phyloP scores from a whole-genome alignment of 805 yeast genomes.

The Hanseniaspora guilliermondii region DNA sequence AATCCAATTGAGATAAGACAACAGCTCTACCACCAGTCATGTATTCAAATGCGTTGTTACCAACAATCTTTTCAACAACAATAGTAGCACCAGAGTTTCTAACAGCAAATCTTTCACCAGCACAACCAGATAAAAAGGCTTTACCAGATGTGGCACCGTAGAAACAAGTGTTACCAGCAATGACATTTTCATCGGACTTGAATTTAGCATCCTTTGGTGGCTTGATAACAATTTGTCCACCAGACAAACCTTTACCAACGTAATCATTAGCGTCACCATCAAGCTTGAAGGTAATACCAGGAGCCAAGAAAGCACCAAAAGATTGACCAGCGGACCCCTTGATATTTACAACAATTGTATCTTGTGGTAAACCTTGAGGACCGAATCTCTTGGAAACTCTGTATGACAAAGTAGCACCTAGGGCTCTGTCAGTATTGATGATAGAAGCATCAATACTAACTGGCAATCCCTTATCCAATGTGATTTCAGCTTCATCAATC shows the following conservation, averaged over 20 bases:
- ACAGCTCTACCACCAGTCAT: constrained; percentile 99
- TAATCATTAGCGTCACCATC: constrained; percentile 98
- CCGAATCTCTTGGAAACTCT: constrained; percentile 89
- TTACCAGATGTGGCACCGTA: constrained; percentile 96
- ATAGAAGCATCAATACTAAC: constrained; percentile 88
- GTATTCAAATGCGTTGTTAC: constrained; percentile 98
- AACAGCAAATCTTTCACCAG: constrained; percentile 96
- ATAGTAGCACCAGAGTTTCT: constrained; percentile 97
- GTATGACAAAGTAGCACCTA: constrained; percentile 90
- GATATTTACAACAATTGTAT: constrained; percentile 85
- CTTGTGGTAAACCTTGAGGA: constrained; percentile 85
- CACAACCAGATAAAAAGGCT: constrained; percentile 90
- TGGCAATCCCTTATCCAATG: constrained; percentile 93
- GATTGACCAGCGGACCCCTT: constrained; percentile 96
- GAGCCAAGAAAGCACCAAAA: constrained; percentile 93
- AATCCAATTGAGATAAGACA: constrained; percentile 80
- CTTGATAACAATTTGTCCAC: constrained; percentile 83
- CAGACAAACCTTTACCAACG: constrained; percentile 93
- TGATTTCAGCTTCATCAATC: constrained; percentile 88
- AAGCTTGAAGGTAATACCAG: constrained; percentile 87
- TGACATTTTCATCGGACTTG: constrained; percentile 91
- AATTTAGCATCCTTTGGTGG: constrained; percentile 77
- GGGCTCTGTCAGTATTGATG: constrained; percentile 89
- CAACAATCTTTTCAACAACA: constrained; percentile 84
- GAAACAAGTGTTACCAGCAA: constrained; percentile 93